Base-by-base conservation (phyloP, 345 rosid species). In the Bruguiera parviflora region DNA sequence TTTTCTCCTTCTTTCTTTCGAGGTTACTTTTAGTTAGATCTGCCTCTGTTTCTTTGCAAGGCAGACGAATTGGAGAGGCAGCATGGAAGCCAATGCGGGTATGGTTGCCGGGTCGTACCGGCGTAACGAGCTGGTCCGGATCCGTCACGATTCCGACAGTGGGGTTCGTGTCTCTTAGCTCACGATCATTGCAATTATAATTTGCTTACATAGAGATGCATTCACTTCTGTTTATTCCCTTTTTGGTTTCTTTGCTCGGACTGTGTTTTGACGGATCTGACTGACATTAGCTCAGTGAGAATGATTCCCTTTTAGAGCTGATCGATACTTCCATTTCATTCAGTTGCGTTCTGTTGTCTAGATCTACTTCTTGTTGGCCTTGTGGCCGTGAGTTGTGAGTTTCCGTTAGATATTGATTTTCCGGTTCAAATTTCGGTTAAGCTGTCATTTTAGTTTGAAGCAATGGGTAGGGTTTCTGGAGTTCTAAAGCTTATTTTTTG, bases 41-140 rank as follows among this genome's bases (percentile, higher is more conserved):
- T 15, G 35, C 52, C 58, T 55, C 53, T 27, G 35, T 63, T 58
- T 43, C 13, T n/a, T 51, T 35, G 35, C 37, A 18, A 35, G 19
- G 5, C 10, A 11, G 28, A 32, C 16, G 59, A 21, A 43, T 43
- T 43, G 49, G 49, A 37, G n/a, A 20, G 66, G 28, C 71, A 58
- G 32, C 72, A 96, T 96, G 99, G 96, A 96, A 78, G 87, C 98
- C n/a, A 92, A 78, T 79, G 87, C 89, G 31, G 99, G 97, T 32
- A 73, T 96, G 92, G 98, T 96, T 60, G 98, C 99, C 69, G 99
- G 99, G 31, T 96, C 99, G n/a, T 87, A 96, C 89, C 89, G 88
- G 81, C 81, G 90, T 78, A 96, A 96, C 77, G 96, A 96, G 84
- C 84, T 96, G 59, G 99, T 96, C 68, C 96, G 98, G 81, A 96